Base-by-base conservation (phyloP, 768 basidiomycete genomes). In the Russula foetens region DNA sequence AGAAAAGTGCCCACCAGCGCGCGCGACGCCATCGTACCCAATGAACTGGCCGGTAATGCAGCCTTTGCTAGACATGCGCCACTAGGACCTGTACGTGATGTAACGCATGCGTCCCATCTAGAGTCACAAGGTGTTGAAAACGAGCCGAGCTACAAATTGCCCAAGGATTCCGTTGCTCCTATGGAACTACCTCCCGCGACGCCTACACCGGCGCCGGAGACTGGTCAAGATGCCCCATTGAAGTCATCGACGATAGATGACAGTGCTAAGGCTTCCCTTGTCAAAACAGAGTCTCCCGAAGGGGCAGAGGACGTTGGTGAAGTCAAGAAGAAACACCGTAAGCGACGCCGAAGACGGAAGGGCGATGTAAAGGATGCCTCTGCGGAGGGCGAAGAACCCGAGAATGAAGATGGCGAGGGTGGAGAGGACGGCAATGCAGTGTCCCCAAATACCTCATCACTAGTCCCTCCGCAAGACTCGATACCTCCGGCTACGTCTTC, bases 281-380 rank as follows among this genome's bases (percentile, higher is more conserved):
- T 15, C 31, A 62, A 58, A 48, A 19, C 45, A 7, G 60, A 48
- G 38, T 24, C 52, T 14, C 43, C 84, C 84, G 58, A 83, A 79
- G 66, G 84, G 82, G 65, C 76, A 71, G 58, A 83, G 79, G 66
- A 84, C 82, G 66, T 76, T 70, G 74, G 74, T 1, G 74, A 70
- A 51, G 70, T 67, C 12, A 71, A 66, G 64, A 74, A 76, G 69
- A 69, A 73, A 66, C 60, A 28, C 28, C 66, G 72, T 56, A 67
- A 58, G 24, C 62, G 58, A 15, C 50, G 57, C 24, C 62, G 63
- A 29, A 66, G 63, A 52, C 65, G 51, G 15, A 64, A 61, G 7
- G 56, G 26, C 46, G 56, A 28, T 11, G 8, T 51, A 66, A 68
- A 21, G 68, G 60, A 47, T 54, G 44, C 56, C 45, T 11, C 49